Conservation (phyloP, 1,139 yeast species). For the Saccharomyces pastorianus region DNA sequence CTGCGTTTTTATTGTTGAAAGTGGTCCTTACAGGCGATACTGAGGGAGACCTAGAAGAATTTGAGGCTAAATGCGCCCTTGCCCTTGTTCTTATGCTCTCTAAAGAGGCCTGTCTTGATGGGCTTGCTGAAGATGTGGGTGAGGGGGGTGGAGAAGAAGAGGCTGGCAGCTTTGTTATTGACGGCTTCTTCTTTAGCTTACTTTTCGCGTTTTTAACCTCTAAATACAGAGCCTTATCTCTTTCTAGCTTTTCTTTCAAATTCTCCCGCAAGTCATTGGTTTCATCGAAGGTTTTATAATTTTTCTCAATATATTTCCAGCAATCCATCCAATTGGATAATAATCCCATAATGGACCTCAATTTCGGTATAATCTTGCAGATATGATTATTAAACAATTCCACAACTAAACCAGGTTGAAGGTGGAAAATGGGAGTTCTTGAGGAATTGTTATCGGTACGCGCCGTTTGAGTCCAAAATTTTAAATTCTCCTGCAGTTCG, state of each 20-base stretch:
- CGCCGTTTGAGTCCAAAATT: background rate
- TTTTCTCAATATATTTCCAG: slow-evolving; percentile 24
- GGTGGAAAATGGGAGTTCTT: slow-evolving; percentile 8
- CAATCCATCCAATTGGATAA: slow-evolving; percentile 16
- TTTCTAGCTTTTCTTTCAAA: slow-evolving; percentile 24
- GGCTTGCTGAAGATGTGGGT: slow-evolving; percentile 4
- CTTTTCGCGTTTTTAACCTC: slow-evolving; percentile 10
- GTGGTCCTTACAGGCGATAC: background rate
- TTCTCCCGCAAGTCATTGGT: slow-evolving; percentile 15
- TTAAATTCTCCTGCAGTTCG: background rate
- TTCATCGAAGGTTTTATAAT: slow-evolving; percentile 9
- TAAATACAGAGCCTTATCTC: slow-evolving; percentile 22
- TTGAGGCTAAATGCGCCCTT: background rate
- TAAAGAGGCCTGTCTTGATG: background rate
- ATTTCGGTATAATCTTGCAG: slow-evolving; percentile 9
- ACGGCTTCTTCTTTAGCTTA: slow-evolving; percentile 2
- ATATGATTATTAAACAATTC: slow-evolving; percentile 14
- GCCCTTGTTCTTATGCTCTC: background rate
- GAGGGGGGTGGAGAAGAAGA: slow-evolving; percentile 8
- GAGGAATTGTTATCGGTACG: background rate
- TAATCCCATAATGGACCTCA: slow-evolving; percentile 11
- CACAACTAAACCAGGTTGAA: slow-evolving; percentile 14
- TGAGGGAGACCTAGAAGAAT: background rate
- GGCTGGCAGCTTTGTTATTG: slow-evolving; percentile 4
- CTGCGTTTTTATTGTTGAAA: background rate